Evolutionary conservation across 306 rosid genomes (phyloP).

Genomic region (Glycine latifolia): DNA sequence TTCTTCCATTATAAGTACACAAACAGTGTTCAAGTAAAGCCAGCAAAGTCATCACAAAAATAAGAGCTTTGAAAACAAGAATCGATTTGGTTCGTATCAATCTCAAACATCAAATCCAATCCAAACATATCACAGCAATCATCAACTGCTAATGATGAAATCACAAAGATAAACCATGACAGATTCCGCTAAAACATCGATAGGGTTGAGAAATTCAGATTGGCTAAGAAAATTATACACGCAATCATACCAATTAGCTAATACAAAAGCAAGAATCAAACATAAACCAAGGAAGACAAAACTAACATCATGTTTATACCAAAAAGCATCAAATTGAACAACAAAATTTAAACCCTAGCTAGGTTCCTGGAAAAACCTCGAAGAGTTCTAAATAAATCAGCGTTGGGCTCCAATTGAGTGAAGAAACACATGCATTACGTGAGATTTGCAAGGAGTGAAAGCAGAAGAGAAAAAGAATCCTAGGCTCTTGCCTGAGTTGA

Average conservation of each 20-base stretch:
- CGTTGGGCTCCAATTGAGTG: no score
- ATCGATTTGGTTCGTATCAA: not conserved
- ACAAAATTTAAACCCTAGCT: slow-evolving; percentile 67
- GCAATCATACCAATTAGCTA: slow-evolving; percentile 2
- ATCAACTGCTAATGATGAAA: not conserved
- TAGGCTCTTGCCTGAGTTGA: no score
- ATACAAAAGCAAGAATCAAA: not conserved
- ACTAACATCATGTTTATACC: not conserved
- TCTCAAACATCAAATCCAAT: not conserved
- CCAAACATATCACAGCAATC: not conserved
- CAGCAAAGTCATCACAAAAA: not conserved
- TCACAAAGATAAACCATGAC: not conserved
- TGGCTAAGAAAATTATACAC: slow-evolving; percentile 1
- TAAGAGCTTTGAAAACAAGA: not conserved
- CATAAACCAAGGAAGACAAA: not conserved
- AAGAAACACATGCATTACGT: no score
- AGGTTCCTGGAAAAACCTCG: no score
- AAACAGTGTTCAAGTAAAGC: not conserved
- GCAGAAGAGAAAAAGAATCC: no score
- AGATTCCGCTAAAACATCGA: not conserved
- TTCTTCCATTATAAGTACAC: not conserved
- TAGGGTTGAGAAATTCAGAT: slow-evolving; percentile 19
- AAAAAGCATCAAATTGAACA: not conserved
- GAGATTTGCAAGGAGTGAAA: no score
- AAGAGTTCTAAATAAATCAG: no score